Base-by-base conservation (phyloP, 2,329 filamentous ascomycete species). In the Microdochium bolleyi region DNA sequence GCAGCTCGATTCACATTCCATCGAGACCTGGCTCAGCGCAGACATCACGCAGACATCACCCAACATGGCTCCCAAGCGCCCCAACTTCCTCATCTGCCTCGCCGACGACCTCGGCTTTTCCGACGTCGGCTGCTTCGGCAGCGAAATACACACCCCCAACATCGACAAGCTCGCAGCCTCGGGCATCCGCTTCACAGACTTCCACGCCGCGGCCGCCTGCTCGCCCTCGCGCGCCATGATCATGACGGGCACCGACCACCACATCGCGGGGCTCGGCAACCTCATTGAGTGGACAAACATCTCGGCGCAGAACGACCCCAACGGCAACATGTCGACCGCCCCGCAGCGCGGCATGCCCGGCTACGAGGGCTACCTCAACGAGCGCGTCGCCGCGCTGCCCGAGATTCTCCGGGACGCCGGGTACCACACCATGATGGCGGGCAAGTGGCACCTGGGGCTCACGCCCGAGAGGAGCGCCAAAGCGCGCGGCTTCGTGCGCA, bases 151-250 rank as follows among this genome's bases (percentile, higher is more conserved):
- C 34, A 84, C 81, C 0, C 81, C 81, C 1, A 77, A 81, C 59
- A 70, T 84, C 37, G 77, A 83, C 64, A 75, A 74, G 37, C 64
- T 81, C 2, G 73, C 77, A 2, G 67, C 71, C 14, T 62, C 65
- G 52, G 76, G 81, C 27, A 65, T 85, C 21, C 76, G 81, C 4
- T 82, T 85, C 60, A 85, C 81, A 0, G 79, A 84, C 58, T 85
- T 84, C 64, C 83, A 86, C 60, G 78, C 82, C 1, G 82, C 83
- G 0, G 78, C 82, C 2, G 82, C 83, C 50, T 86, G 82, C 65
- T 85, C 81, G 50, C 83, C 83, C 1, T 82, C 80, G 2, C 72
- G 82, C 37, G 79, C 82, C 19, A 86, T 86, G 83, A 75, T 86
- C 58, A 79, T 85, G 74, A 84, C 80, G 0, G 82, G 82, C 3